phyloP scores from a whole-genome alignment of 805 yeast genomes.

The Starmerella riodocensis region DNA sequence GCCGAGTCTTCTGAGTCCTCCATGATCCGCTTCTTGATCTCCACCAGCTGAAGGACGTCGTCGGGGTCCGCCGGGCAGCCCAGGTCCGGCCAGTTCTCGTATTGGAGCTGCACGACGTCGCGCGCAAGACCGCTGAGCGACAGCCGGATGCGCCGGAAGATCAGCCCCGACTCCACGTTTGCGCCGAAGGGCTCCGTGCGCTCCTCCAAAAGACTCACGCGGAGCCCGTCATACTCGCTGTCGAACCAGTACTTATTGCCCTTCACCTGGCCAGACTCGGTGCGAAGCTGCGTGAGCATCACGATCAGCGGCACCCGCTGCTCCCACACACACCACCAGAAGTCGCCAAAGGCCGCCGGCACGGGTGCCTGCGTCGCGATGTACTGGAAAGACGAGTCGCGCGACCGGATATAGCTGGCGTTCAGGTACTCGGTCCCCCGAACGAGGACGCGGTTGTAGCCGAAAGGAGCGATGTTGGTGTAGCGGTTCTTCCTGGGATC shows the following conservation, averaged over 20 bases:
- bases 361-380: slow-evolving; percentile 95
- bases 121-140: slow-evolving; percentile 24
- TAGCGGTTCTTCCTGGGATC: slow-evolving; percentile 81
- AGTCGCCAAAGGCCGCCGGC: slow-evolving; percentile 64
- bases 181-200: slow-evolving; percentile 8
- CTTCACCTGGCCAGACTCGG: slow-evolving; percentile 70
- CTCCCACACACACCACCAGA: slow-evolving; percentile 66
- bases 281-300: slow-evolving; percentile 57
- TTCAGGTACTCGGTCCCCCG: slow-evolving; percentile 58
- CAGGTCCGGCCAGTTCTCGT: slow-evolving; percentile 76
- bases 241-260: slow-evolving; percentile 78
- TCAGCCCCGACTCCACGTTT: slow-evolving; percentile 9
- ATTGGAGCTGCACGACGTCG: slow-evolving; percentile 58
- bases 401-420: slow-evolving; percentile 53
- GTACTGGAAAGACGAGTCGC: slow-evolving; percentile 33
- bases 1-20: not conserved
- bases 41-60: slow-evolving; percentile 48
- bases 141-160: slow-evolving; percentile 36
- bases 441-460: slow-evolving; percentile 60
- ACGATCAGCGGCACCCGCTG: slow-evolving; percentile 54
- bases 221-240: slow-evolving; percentile 35
- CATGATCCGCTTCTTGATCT: slow-evolving; percentile 34
- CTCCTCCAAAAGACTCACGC: slow-evolving; percentile 22
- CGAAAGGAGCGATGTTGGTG: slow-evolving; percentile 78
- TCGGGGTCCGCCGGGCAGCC: slow-evolving; percentile 49